These are phyloP conservation scores for Solanum commersonii DNA, from an alignment of 257 asterid genomes.

Conservation along the genomic window DNA sequence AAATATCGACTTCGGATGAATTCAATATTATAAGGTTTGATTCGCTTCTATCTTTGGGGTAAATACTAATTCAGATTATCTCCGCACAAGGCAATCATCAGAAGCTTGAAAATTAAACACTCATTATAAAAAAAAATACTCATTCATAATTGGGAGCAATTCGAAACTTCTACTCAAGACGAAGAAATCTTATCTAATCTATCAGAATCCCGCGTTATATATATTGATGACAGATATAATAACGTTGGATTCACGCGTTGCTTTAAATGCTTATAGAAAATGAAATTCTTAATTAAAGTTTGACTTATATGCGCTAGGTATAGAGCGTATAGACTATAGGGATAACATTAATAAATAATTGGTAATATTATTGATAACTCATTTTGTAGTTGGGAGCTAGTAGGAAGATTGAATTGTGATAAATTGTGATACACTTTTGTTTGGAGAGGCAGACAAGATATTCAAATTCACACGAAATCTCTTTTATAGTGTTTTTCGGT, in stretches of 20 bases:
- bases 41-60: too few relatives aligned
- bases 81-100: too few relatives aligned
- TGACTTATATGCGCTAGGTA: neutral
- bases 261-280: neutral
- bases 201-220: rapidly evolving
- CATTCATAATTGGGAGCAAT: too few relatives aligned
- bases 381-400: neutral
- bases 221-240: neutral
- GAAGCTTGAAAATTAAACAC: too few relatives aligned
- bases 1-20: too few relatives aligned
- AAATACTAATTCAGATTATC: too few relatives aligned
- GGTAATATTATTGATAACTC: neutral
- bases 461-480: neutral
- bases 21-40: too few relatives aligned
- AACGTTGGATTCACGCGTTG: neutral
- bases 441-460: slow-evolving; percentile 2
- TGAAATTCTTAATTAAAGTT: neutral
- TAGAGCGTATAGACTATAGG: neutral
- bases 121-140: too few relatives aligned
- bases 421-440: neutral
- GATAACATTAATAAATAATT: neutral
- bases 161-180: too few relatives aligned
- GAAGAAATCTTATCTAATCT: too few relatives aligned
- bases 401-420: neutral
- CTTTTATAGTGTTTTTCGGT: too few relatives aligned